Evolutionary conservation across 371 early-diverging fungal species (phyloP), one percentile per base, ranked within the genome.

Genomic region (Dinochytrium kinnereticum): DNA sequence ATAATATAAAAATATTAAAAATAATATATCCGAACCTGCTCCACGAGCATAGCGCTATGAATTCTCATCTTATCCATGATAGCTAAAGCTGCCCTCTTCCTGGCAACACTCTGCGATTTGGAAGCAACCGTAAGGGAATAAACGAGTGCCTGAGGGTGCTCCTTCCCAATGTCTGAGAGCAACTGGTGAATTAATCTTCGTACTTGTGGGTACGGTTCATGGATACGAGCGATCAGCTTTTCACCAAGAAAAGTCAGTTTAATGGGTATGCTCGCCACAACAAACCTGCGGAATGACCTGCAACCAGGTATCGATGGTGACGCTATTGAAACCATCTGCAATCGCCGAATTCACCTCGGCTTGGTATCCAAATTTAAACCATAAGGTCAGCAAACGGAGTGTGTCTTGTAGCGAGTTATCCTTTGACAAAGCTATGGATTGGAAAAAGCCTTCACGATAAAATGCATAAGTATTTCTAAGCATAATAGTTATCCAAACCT

Each of bases 101-200:
- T 85, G 50, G 89, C 77, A 0, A 79, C 79, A 76, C 91, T 92
- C 69, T 93, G 93, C 1, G 98, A 96, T 70, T 98, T 97, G 0
- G 97, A 94, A 1, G 99, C 98, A 0, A 98, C 98, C 0, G 96
- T 96, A 50, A 99, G 81, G 19, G 97, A 95, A 77, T 98, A 99
- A 2, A 99, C 91, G 5, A 98, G 88, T 0, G 98, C 97, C 81
- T 99, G 98, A 1, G 99, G 99, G 81, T 99, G 98, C 70, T 90
- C 92, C 71, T 94, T 92, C 38, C 98, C 98, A 50, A 99, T 93
- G 69, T 96, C 97, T 0, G 91, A 89, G 72, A 99, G 82, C 59
- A 98, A 78, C 59, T 95, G 94, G 75, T 95, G 94, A 68, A 98
- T 93, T 55, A 98, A 84, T 15, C 89, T 83, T 55, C 97, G 91